Evolutionary conservation across 2,329 filamentous ascomycete genomes (phyloP), one percentile per base, ranked within the genome.

Genomic region (Cytospora chrysosperma): DNA sequence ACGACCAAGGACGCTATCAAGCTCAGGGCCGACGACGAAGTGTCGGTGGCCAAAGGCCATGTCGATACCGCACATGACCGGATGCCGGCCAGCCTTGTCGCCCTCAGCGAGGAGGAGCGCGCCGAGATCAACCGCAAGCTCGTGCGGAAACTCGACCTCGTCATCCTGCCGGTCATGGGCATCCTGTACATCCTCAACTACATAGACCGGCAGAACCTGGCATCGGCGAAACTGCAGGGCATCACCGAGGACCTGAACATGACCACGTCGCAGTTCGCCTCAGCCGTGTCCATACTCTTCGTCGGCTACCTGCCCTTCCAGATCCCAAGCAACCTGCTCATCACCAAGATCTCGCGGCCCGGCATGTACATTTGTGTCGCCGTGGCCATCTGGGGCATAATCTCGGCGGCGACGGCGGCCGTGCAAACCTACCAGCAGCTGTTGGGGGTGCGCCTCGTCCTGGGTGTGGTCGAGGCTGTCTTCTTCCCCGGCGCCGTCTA

Each of bases 331-430:
- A 95, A 95, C 70, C 75, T 94, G 15, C 76, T 94, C 10, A 83
- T 95, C 61, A 95, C 94, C 74, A 84, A 82, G 19, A 78, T 93
- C 77, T 85, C 64, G 57, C 83, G 88, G 0, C 92, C 92, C 0
- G 89, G 86, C 43, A 76, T 91, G 56, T 96, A 93, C 78, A 82
- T 94, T 27, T 88, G 91, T 0, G 75, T 82, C 8, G 94, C 94
- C 69, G 93, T 96, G 87, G 75, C 91, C 1, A 78, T 85, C 1
- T 86, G 80, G 79, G 76, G 77, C 2, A 27, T 75, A 2, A 77
- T 81, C 21, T 78, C 83, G 78, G 82, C 81, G 0, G 70, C 83
- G 21, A 84, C 83, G 78, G 82, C 81, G 0, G 76, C 83, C n/a
- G 82, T 84, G 0, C 73, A 73, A 30, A 80, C 77, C 64, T 84